Evolutionary conservation across 73 alveolate genomes (phyloP).

Genomic region (Stentor coeruleus): DNA sequence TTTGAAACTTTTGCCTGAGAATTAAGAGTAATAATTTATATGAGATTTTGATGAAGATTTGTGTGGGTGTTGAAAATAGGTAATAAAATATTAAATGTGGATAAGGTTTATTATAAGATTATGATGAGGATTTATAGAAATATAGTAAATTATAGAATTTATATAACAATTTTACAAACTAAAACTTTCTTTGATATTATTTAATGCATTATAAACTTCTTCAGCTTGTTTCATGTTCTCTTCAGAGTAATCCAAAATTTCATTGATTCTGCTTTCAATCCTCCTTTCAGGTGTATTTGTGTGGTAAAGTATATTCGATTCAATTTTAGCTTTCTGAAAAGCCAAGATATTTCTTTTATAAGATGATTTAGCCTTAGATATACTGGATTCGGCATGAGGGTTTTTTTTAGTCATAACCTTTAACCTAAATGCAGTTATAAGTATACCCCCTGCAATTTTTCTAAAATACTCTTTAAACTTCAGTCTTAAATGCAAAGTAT

Average conservation of each 20-base stretch:
- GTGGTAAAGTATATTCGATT: neutral
- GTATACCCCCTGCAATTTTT: neutral
- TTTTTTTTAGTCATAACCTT: neutral
- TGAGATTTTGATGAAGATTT: too few relatives aligned
- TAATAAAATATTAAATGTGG: too few relatives aligned
- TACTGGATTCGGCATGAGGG: neutral
- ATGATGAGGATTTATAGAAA: too few relatives aligned
- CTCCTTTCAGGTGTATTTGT: neutral
- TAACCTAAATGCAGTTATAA: neutral
- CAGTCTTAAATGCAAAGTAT: neutral
- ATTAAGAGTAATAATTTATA: too few relatives aligned
- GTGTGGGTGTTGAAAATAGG: too few relatives aligned
- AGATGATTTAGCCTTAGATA: neutral
- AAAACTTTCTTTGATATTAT: too few relatives aligned
- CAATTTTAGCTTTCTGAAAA: neutral
- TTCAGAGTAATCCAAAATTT: neutral
- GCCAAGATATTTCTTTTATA: neutral
- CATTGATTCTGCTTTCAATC: conserved; percentile 7
- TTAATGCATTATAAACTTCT: too few relatives aligned
- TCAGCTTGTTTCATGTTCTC: neutral
- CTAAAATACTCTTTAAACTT: neutral
- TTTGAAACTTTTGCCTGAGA: neutral
- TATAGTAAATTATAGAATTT: too few relatives aligned
- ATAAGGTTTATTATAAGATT: too few relatives aligned
- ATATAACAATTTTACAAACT: too few relatives aligned